Evolutionary conservation across 345 rosid genomes (phyloP), one percentile per base, ranked within the genome.

Genomic region (Arabidopsis arenosa): DNA sequence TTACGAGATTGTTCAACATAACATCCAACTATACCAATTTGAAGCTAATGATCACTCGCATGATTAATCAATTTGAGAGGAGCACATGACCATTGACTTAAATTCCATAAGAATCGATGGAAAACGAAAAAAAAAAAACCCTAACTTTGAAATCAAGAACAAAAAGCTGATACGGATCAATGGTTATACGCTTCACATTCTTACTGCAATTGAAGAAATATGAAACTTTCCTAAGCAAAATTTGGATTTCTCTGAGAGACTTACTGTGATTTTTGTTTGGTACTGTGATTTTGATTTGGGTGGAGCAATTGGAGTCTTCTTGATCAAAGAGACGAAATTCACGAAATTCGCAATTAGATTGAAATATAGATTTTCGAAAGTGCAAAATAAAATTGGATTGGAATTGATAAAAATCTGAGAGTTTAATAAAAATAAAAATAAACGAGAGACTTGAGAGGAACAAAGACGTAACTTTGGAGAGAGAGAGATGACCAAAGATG

Each of bases 41-140:
- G 21, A 43, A 41, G 63, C 32, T 56, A 69, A 70, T 44, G 45
- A 70, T 44, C 21, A 70, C 11, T 53, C 7, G 40, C 30, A 51
- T 41, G 54, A 73, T 53, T 30, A 52, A 54, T 35, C 13, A 6
- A 36, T 47, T 49, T 51, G 60, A n/a, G 41, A 40, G 4, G 65
- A 41, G 5, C 4, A 59, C 30, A 60, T 18, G 1, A 18, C 21
- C 26, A 23, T 26, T 63, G 39, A 17, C 6, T 35, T 44, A 57
- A 7, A 9, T 30, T 14, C 66, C 21, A 18, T 6, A 41, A 6
- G 51, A 40, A 7, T 3, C 32, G 1, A 18, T 37, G 52, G 37
- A 13, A 26, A 13, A 10, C n/a, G 4, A 13, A 14, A 8, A 3
- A 9, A 36, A 1, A 9, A 39, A 62, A 44, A 2, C 26, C 40